Conservation (phyloP, 169 alveolate genomes). For the Nephromyces sp. region DNA sequence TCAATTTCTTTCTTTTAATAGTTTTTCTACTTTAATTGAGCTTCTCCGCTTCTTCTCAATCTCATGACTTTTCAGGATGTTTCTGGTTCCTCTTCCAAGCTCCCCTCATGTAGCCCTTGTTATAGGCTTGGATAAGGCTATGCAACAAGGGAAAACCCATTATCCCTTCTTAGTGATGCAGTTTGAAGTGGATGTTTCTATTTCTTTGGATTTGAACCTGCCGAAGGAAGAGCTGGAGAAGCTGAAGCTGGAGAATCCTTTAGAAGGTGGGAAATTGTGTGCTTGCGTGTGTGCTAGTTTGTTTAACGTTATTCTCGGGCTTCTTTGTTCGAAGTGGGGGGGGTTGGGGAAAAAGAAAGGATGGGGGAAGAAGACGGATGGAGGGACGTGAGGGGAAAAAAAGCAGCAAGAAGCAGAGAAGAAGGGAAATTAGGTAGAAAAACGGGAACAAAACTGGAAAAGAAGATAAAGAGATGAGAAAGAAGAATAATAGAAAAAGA, state of each 20-base stretch:
- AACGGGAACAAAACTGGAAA: too few species aligned
- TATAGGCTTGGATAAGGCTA: constrained; percentile 77
- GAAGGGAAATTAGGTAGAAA: too few species aligned
- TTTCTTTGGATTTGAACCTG: constrained; percentile 74
- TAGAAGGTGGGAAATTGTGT: constrained; percentile 51
- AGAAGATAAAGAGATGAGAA: too few species aligned
- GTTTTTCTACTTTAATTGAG: neutral
- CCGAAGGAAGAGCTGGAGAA: constrained; percentile 70
- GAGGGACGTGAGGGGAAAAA: too few species aligned
- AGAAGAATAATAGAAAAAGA: too few species aligned
- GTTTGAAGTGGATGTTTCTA: constrained; percentile 80
- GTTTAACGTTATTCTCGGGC: neutral
- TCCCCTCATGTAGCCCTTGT: constrained; percentile 81
- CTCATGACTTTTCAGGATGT: constrained; percentile 46
- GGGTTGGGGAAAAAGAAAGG: too few species aligned
- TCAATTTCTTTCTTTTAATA: neutral
- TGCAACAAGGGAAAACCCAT: constrained; percentile 91
- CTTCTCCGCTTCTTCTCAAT: neutral
- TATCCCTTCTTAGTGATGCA: constrained; percentile 89
- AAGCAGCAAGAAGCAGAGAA: too few species aligned
- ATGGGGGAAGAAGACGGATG: too few species aligned
- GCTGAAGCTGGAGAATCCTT: constrained; percentile 55
- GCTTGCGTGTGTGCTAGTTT: too few species aligned
- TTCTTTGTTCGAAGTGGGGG: too few species aligned
- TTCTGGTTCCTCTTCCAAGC: constrained; percentile 88